These are phyloP conservation scores for Russula sp. DNA, from an alignment of 768 basidiomycete genomes.

Conservation along the genomic window DNA sequence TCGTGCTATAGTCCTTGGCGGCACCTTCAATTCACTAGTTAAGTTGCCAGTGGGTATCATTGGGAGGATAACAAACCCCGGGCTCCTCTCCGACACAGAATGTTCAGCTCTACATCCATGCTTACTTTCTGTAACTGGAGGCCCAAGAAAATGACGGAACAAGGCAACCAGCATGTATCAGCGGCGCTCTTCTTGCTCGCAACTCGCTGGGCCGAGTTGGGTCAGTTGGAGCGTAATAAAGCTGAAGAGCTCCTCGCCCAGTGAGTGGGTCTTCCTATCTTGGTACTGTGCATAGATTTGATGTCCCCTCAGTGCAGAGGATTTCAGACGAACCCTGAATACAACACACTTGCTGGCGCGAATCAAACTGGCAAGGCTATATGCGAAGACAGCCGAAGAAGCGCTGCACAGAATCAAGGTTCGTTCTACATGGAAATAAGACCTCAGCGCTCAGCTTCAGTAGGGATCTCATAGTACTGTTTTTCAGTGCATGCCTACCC, in stretches of 20 bases:
- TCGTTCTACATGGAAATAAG: background rate
- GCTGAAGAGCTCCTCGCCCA: background rate
- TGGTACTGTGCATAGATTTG: no score
- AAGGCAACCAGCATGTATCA: background rate
- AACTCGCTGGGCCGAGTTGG: background rate
- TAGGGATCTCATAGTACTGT: no score
- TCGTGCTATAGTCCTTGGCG: no score
- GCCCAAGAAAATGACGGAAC: background rate
- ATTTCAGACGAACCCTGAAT: background rate
- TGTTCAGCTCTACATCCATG: background rate
- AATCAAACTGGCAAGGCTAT: background rate
- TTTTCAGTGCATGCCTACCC: no score
- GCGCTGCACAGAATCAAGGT: background rate
- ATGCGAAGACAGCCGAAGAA: background rate
- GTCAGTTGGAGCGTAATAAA: no score
- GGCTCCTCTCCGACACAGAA: background rate
- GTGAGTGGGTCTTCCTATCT: background rate
- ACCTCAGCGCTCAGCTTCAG: background rate
- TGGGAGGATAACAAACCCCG: background rate
- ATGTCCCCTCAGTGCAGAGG: background rate
- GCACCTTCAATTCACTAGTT: no score
- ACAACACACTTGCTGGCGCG: background rate
- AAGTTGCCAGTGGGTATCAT: no score
- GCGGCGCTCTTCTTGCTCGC: background rate
- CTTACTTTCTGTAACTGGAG: background rate